Percentiles rank a stretch among this genome's conserved stretches.
phyloP scores from a whole-genome alignment of 306 rosid genomes.

The Prunus campanulata region DNA sequence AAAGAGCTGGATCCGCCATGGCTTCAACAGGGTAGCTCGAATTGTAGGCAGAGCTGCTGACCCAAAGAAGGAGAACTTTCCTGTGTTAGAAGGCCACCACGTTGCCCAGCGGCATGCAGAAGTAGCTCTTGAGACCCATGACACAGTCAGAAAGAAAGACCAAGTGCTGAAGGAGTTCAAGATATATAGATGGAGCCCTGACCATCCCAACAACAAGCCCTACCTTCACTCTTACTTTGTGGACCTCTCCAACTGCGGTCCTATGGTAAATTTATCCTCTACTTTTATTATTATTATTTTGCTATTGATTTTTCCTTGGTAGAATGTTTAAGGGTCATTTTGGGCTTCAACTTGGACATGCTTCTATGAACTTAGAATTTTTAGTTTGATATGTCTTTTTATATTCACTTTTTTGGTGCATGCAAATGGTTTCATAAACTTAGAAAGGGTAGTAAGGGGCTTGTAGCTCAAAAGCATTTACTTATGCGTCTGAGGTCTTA shows the following conservation, averaged over 20 bases:
- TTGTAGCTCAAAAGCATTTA: too few relatives aligned
- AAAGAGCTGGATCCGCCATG: constrained; percentile 27
- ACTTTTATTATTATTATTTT: not conserved
- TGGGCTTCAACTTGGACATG: too few relatives aligned
- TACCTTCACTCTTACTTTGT: constrained; percentile 37
- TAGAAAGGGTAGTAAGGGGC: too few relatives aligned
- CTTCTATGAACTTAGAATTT: too few relatives aligned
- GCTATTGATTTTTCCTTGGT: not conserved
- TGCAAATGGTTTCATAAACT: too few relatives aligned
- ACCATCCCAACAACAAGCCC: constrained; percentile 33
- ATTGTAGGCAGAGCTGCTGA: constrained; percentile 15
- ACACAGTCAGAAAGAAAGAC: not conserved
- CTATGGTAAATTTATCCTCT: constrained; percentile 18
- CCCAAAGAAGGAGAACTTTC: constrained; percentile 20
- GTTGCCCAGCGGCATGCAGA: constrained; percentile 29
- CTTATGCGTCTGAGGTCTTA: too few relatives aligned
- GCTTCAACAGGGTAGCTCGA: constrained; percentile 24
- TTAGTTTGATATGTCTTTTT: not conserved
- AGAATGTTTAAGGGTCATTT: too few relatives aligned
- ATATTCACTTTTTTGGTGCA: not conserved
- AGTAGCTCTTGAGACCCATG: constrained; percentile 27
- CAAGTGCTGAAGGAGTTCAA: constrained; percentile 31
- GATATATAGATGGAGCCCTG: constrained; percentile 42
- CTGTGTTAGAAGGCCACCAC: constrained; percentile 30
- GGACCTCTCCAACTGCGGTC: constrained; percentile 35